Base-by-base conservation (phyloP, 1,139 yeast genomes). In the Taphrina pruni region DNA sequence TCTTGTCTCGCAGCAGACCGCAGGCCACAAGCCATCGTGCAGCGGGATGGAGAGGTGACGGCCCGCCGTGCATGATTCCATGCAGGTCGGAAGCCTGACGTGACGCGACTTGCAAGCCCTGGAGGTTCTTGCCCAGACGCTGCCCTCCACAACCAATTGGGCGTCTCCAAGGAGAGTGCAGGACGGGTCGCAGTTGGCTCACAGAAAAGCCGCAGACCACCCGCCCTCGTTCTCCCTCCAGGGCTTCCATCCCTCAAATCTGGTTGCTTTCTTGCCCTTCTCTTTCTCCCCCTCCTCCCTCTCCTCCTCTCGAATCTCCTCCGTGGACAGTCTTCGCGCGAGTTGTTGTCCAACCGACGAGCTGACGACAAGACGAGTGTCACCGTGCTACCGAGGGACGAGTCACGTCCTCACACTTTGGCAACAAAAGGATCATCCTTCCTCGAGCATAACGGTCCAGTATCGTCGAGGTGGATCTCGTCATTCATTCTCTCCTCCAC, bases 241-340 rank as follows among this genome's bases (percentile, higher is more conserved):
- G 7, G 7, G 43, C 6, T 39, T 39, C 43, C 5, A 9, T 3
- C 43, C 43, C 32, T 26, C 32, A 26, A 26, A 26, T 17, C 9
- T 38, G 36, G 12, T 36, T 51, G 39, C 56, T 17, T 51, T 8
- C 20, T n/a, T 26, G 56, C 12, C 56, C 6, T 6, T 55, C 45
- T 12, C 1, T 43, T 36, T 20, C 14, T 11, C 51, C 9, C 51
- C 51, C 26, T 46, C 26, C 35, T 32, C 38, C 51, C 14, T 20
- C 32, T 12, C 43, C 64, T 46, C 52, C 32, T 43, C 62, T 35
- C 43, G 17, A 11, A n/a, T 41, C 48, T 45, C 48, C 61, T 57
- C 61, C 38, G 54, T 36, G 12, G 39, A 14, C 38, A 52, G 57
- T 14, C 57, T 39, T 21, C 26, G 9, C 38, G 41, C 39, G 14